phyloP scores from a whole-genome alignment of 73 alveolate genomes.

The Tetrahymena thermophila region DNA sequence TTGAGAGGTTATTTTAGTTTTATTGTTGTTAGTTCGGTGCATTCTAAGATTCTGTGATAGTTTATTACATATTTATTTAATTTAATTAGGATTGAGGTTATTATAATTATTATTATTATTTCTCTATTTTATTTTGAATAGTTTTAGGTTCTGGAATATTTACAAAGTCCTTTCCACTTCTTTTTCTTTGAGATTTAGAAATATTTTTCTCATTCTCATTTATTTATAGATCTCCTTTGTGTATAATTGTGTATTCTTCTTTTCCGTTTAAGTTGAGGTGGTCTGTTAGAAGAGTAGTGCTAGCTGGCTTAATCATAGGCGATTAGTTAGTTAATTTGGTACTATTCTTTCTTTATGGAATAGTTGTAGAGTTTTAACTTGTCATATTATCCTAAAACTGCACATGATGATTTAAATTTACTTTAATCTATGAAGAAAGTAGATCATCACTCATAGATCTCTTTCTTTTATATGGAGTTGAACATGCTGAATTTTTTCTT shows the following conservation, averaged over 20 bases:
- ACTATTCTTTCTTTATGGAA: background rate
- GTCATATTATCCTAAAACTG: background rate
- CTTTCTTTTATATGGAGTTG: background rate
- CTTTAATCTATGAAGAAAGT: background rate
- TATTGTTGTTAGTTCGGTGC: no score
- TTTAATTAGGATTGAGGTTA: background rate
- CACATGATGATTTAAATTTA: background rate
- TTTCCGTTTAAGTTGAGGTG: background rate
- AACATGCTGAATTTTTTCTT: background rate
- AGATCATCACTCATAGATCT: background rate
- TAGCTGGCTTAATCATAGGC: background rate
- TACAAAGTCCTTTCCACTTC: background rate
- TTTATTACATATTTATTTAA: no score
- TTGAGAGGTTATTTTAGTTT: background rate
- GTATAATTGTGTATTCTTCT: background rate
- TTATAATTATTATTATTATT: background rate
- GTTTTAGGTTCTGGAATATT: background rate
- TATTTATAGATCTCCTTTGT: background rate
- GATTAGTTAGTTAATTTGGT: background rate
- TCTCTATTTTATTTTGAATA: background rate
- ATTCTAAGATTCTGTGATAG: background rate
- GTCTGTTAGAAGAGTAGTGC: background rate
- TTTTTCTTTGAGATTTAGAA: background rate
- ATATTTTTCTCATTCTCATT: background rate
- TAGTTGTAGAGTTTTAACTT: background rate